Evolutionary conservation across 169 alveolate species (phyloP), one percentile per base, ranked within the genome.

Genomic region (Cryptosporidium baileyi): DNA sequence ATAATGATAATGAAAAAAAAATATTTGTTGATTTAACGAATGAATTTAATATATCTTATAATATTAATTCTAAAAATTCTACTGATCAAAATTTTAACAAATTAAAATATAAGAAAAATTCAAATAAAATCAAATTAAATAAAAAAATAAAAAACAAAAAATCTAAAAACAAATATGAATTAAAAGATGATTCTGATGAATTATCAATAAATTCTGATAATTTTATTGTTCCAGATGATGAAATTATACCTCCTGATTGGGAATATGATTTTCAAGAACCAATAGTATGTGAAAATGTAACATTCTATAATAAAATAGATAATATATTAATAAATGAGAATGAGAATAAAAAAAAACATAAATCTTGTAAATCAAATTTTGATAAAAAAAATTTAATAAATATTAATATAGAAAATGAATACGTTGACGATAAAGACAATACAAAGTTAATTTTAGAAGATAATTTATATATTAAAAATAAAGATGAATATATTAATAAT

Each of bases 141-240:
- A 52, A 24, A 11, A 24, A 17, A 13, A 24, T 0, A 17, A 19
- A 0, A 24, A 52, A 52, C 57, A 47, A 67, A 52, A 34, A 67
- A 22, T 17, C 40, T 2, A 9, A 44, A 61, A 5, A 38, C 36
- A 45, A 22, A 9, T 41, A 44, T 11, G 45, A 45, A 17, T 8
- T 32, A 8, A 51, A 38, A 19, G 43, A 28, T 38, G 15, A 67
- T 26, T 34, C 17, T 19, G 49, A 40, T 67, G 24, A 7, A 19
- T 11, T 17, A 17, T 67, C 67, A 34, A 22, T 30, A n/a, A 41
- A 13, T 41, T 74, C 74, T 49, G 85, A 74, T 57, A 67, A 57
- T n/a, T 74, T 74, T 74, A 60, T 74, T 13, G 85, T 74, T 17
- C 85, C 85, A 34, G 85, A 74, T 59, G 85, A 74, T 22, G 85